Evolutionary conservation across 345 rosid genomes (phyloP), one percentile per base, ranked within the genome.

Genomic region (Boechera divaricarpa): DNA sequence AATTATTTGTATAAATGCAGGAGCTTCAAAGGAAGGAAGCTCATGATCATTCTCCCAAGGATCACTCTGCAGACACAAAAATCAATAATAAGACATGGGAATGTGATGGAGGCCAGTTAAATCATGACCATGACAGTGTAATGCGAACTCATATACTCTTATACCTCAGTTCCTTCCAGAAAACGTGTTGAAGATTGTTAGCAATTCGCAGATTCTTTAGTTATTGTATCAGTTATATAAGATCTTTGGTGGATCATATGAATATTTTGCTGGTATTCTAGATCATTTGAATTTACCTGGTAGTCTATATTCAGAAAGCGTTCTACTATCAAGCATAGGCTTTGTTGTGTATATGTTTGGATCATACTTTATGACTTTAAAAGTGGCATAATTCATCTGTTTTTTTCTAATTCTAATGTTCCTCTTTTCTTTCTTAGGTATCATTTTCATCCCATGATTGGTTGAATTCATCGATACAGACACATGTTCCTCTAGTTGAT

Each of bases 401-500:
- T n/a, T 38, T 38, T 36, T 72, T 33, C 63, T 58, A 15, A 64
- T 72, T 57, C 32, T 5, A 8, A 31, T 67, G 55, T 65, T 66
- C 29, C 63, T 35, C 16, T 75, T 57, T 68, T 73, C 64, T 70
- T 67, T 16, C 82, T 74, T 84, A 92, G 99, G 90, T 69, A 71
- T 68, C 80, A 33, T 85, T 84, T 49, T 66, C 87, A 58, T 67
- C 87, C 53, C 78, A 74, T 67, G 86, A 85, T 56, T 92, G 94
- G 90, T 69, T 86, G 86, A 89, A 85, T 83, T 87, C 91, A 63
- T 91, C 93, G 29, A 32, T 85, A 73, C 97, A 88, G 84, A 74
- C 88, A 69, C 81, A 85, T 84, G 99, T 95, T 84, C 96, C 98
- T 41, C 80, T 95, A 80, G 98, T 82, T 74, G 99, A 95, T 69